Evolutionary conservation across 1,139 yeast species (phyloP).

Genomic region (Geotrichum citri-aurantii): DNA sequence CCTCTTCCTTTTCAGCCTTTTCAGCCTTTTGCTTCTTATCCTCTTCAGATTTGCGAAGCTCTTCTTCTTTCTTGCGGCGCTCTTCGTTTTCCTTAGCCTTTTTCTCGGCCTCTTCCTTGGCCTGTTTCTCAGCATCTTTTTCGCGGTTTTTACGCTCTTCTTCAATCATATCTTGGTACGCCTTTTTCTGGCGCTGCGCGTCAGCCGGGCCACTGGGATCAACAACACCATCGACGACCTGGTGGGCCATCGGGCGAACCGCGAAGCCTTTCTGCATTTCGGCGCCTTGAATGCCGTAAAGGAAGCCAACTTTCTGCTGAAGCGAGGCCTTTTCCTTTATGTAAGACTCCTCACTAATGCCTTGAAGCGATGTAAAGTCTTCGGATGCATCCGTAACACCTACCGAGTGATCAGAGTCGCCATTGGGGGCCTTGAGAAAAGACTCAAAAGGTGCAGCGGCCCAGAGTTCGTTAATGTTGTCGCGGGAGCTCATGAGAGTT

Average conservation of each 20-base stretch:
- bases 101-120: constrained; percentile 1
- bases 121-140: not conserved
- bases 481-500: constrained; percentile 11
- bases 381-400: constrained; percentile 2
- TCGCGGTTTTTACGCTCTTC: not conserved
- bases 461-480: constrained; percentile 13
- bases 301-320: constrained; percentile 8
- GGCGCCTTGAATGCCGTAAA: constrained; percentile 13
- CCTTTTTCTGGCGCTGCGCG: constrained; percentile 4
- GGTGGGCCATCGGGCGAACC: constrained; percentile 6
- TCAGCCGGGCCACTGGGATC: constrained; percentile 11
- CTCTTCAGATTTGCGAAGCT: constrained; percentile 6
- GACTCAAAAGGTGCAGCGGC: constrained; percentile 1
- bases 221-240: constrained; percentile 13
- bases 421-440: not conserved
- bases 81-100: constrained; percentile 5
- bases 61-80: constrained; percentile 8
- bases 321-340: constrained; percentile 3
- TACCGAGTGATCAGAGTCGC: not conserved
- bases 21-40: constrained; percentile 10
- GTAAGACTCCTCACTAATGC: not conserved
- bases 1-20: not conserved
- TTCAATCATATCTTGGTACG: not conserved
- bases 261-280: constrained; percentile 7
- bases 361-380: constrained; percentile 1